These are phyloP conservation scores for Saposhnikovia divaricata DNA, from an alignment of 129 eudicot species.

Conservation along the genomic window DNA sequence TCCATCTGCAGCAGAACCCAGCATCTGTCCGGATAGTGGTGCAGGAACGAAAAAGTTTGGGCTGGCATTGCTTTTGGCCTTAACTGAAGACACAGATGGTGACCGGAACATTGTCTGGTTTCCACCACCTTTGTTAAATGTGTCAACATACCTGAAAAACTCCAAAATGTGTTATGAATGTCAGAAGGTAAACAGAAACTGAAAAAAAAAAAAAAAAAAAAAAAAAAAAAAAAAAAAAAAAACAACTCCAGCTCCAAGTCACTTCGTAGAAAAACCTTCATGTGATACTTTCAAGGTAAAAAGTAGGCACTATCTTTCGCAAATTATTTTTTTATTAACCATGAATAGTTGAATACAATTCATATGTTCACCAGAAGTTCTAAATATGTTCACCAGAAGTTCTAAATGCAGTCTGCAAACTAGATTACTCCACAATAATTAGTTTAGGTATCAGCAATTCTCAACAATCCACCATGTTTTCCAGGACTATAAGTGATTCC, in stretches of 20 bases:
- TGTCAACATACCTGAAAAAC: slow-evolving; percentile 82
- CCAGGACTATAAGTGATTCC: background rate
- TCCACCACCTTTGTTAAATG: slow-evolving; percentile 88
- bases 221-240: background rate
- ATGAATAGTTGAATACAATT: background rate
- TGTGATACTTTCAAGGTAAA: background rate
- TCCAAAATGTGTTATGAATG: background rate
- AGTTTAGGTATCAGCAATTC: background rate
- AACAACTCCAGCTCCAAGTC: background rate
- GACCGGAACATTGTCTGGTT: slow-evolving; percentile 68
- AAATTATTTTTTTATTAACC: background rate
- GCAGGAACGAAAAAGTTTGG: slow-evolving; percentile 79
- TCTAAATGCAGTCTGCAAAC: background rate
- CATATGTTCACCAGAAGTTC: background rate
- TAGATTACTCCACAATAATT: background rate
- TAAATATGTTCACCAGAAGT: background rate
- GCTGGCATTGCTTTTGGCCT: slow-evolving; percentile 37
- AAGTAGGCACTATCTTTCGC: background rate
- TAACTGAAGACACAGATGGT: slow-evolving; percentile 54
- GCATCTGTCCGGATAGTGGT: slow-evolving; percentile 38
- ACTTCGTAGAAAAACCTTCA: background rate
- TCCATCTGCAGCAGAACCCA: slow-evolving; percentile 14
- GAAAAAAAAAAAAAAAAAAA: background rate
- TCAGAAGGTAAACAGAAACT: background rate
- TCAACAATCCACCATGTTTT: background rate